Base-by-base conservation (phyloP, 108 stramenopile species). In the Chaetoceros muelleri region DNA sequence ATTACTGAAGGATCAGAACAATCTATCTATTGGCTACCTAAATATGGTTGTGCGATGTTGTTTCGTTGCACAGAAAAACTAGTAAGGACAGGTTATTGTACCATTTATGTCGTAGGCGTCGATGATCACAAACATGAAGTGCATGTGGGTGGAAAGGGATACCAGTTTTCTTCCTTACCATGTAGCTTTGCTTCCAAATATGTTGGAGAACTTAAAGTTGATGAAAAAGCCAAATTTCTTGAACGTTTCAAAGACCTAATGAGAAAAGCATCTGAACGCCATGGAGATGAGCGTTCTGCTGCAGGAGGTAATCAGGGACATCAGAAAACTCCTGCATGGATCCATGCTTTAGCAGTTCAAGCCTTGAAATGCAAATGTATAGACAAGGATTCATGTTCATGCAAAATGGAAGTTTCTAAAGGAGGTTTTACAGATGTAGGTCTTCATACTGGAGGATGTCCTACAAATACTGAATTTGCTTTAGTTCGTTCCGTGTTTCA, bases 341-440 rank as follows among this genome's bases (percentile, higher is more conserved):
- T 70, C 3, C 52, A 64, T 27, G 69, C 69, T 34, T 55, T 70
- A 28, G 55, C 50, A 31, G 40, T 54, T 24, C 48, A 70, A 31
- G 69, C 55, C 5, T 60, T 59, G 34, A 27, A 53, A 0, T 51
- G 24, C 16, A 24, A 25, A 8, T 51, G 49, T 51, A 10, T 16
- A 10, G 49, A 5, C 10, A 51, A 25, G 24, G 24, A 51, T 16
- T n/a, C n/a, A n/a, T 40, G 34, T 40, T 10, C 5, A 13, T 40
- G 34, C 13, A 13, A 13, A 40, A 5, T 10, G 13, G 13, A 13
- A 10, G 34, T 40, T 40, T 40, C 46, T 5, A 46, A 61, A 26
- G 69, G 69, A 2, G 62, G 69, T n/a, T 58, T 57, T 26, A 70
- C 69, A 0, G 69, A 70, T 53, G 69, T 70, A 0, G 69, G 69